Conservation (phyloP, 768 basidiomycete species). For the Mycena belliarum region DNA sequence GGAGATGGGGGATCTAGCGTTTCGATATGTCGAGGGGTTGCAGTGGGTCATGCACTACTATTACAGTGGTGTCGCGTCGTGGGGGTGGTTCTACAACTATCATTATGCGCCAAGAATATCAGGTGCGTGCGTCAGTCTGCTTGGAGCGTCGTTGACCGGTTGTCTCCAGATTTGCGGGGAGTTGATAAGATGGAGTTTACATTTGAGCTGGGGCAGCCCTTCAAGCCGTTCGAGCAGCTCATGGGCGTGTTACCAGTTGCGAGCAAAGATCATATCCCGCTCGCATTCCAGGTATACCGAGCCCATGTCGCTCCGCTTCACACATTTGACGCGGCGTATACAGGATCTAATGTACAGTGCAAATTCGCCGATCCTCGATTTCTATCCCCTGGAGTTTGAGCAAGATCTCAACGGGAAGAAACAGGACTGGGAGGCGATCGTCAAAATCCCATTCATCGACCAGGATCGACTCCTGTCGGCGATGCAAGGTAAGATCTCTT, state of each 20-base stretch:
- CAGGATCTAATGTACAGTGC: constrained; percentile 89
- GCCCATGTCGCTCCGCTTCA: neutral
- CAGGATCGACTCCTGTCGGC: constrained; percentile 74
- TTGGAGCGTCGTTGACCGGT: neutral
- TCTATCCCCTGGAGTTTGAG: constrained; percentile 92
- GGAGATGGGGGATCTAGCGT: constrained; percentile 69
- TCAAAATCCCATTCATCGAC: constrained; percentile 98
- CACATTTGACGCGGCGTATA: neutral
- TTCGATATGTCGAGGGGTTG: constrained; percentile 86
- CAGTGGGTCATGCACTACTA: constrained; percentile 99
- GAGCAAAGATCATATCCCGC: constrained; percentile 84
- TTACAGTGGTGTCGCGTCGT: constrained; percentile 94
- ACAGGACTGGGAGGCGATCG: constrained; percentile 97
- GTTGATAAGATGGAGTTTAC: constrained; percentile 83
- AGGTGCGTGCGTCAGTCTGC: constrained; percentile 63
- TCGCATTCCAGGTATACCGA: constrained; percentile 72
- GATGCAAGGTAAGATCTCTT: constrained; percentile 69
- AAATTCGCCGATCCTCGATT: constrained; percentile 87
- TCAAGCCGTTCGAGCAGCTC: constrained; percentile 91
- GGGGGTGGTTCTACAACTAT: constrained; percentile 99
- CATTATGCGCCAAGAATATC: constrained; percentile 97
- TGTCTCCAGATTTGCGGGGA: constrained; percentile 50
- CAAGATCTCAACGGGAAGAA: constrained; percentile 97
- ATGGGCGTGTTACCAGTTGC: constrained; percentile 97
- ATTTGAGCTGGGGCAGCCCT: constrained; percentile 87